phyloP scores from a whole-genome alignment of 345 rosid genomes.

The Cardamine chenopodiifolia region DNA sequence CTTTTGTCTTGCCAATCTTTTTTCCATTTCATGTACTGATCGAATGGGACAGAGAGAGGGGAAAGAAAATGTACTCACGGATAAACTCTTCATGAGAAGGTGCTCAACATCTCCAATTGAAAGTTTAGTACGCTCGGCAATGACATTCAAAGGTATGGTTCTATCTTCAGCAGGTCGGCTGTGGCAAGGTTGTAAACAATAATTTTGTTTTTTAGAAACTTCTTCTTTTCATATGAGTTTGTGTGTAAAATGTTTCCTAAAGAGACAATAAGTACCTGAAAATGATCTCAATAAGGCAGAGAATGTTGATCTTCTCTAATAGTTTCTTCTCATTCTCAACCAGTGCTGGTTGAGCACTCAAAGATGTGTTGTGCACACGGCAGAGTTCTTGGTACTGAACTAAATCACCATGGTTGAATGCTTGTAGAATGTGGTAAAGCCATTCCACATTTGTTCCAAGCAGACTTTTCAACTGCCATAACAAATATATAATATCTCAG shows the following conservation, averaged over 20 bases:
- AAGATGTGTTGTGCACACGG: slow-evolving; percentile 73
- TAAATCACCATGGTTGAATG: slow-evolving; percentile 87
- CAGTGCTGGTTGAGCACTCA: slow-evolving; percentile 88
- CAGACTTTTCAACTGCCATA: slow-evolving; percentile 77
- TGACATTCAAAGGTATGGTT: slow-evolving; percentile 77
- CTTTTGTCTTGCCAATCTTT: slow-evolving; percentile 5
- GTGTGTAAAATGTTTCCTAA: background rate
- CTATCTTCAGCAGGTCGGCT: slow-evolving; percentile 97
- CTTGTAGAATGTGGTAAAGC: slow-evolving; percentile 92
- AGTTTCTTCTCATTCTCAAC: slow-evolving; percentile 91
- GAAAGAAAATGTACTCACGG: slow-evolving; percentile 56
- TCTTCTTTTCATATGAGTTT: background rate
- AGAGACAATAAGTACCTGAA: slow-evolving; percentile 61
- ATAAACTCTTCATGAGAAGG: slow-evolving; percentile 94
- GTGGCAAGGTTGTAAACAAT: slow-evolving; percentile 25
- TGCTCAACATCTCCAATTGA: slow-evolving; percentile 87
- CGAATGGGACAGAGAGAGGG: background rate
- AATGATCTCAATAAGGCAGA: slow-evolving; percentile 95
- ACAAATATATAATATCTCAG: slow-evolving; percentile 25
- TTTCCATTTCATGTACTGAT: background rate
- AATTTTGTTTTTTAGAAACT: background rate
- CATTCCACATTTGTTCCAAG: slow-evolving; percentile 86
- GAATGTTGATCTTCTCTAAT: slow-evolving; percentile 92
- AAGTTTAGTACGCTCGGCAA: slow-evolving; percentile 87
- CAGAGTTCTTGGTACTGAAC: slow-evolving; percentile 81